Evolutionary conservation across 2,329 filamentous ascomycete species (phyloP), one percentile per base, ranked within the genome.

Genomic region (Dendrostoma leiphaemia): DNA sequence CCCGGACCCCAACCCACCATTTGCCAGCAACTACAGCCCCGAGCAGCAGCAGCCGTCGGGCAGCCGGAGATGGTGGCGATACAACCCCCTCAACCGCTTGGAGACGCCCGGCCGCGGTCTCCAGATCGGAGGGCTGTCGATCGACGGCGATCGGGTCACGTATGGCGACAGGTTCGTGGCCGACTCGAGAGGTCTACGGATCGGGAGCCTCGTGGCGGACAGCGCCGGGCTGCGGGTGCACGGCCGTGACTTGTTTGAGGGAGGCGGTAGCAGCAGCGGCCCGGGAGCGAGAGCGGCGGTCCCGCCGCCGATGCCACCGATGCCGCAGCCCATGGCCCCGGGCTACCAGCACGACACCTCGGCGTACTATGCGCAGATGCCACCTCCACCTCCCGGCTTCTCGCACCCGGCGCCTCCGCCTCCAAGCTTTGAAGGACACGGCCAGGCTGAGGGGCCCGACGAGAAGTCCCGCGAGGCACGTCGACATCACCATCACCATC

Each of bases 171-270:
- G 59, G 2, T 69, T 80, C 48, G 70, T 75, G 38, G 74, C 72
- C 4, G 74, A 79, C 59, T 63, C 67, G 49, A 71, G 72, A 51
- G 73, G 79, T 10, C 60, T 82, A 51, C 70, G 75, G 19, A 72
- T 81, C 54, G 74, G 76, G 23, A 70, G 68, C 7, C 56, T 79
- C 21, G 65, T 74, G 1, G 70, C 75, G 32, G 73, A 78, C 57
- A 66, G 65, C 15, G 67, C 67, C 26, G 74, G 73, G 4, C 69
- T 77, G 32, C 65, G 68, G 13, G 48, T 55, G 13, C 23, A 45
- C 13, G 51, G 54, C 2, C 54, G 51, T 13, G 54, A 41, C 8
- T 24, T 57, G 19, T 47, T 57, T 7, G 54, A 45, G 10, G 49
- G 32, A 21, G 40, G 40, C 19, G 17, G n/a, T 37, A 12, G 31